A percentile compares a stretch with the other conserved stretches of the same genome.
Conservation (phyloP, 2,329 filamentous ascomycete species). For the Huntiella omanensis region DNA sequence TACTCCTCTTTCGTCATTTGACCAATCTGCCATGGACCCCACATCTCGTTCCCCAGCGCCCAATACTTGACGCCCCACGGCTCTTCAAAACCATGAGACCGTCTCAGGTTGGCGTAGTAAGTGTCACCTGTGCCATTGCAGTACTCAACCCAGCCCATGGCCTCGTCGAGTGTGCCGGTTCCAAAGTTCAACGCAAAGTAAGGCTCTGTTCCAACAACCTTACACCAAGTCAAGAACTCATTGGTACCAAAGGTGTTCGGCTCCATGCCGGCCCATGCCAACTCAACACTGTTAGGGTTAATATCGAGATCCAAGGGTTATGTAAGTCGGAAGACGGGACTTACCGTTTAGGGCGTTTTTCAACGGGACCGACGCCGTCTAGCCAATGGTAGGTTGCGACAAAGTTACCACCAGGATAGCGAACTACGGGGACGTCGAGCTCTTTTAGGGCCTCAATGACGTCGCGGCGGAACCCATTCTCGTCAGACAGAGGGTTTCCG, state of each 20-base stretch:
- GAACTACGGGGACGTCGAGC: conserved; percentile 55
- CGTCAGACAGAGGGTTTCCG: conserved; percentile 50
- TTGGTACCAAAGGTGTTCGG: conserved; percentile 68
- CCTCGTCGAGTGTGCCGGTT: conserved; percentile 39
- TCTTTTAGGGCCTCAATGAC: conserved; percentile 57
- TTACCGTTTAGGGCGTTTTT: conserved; percentile 37
- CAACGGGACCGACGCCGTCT: conserved; percentile 58
- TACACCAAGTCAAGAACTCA: conserved; percentile 71
- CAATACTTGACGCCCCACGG: conserved; percentile 73
- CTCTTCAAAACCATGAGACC: conserved; percentile 54
- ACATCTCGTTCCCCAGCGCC: conserved; percentile 63
- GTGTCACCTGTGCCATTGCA: conserved; percentile 64
- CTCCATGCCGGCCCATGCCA: conserved; percentile 64
- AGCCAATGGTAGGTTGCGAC: conserved; percentile 72
- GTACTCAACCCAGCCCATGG: conserved; percentile 66
- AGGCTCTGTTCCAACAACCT: conserved; percentile 53
- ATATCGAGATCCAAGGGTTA: not conserved
- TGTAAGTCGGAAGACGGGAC: conserved; percentile 3
- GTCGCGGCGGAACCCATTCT: conserved; percentile 59
- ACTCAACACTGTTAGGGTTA: conserved; percentile 36
- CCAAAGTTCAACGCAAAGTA: conserved; percentile 70
- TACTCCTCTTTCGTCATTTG: conserved; percentile 53
- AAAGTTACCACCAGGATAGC: conserved; percentile 74
- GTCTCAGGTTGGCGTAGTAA: conserved; percentile 63
- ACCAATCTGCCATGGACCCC: conserved; percentile 48